Percentiles rank a stretch among this genome's conserved stretches.
These are phyloP conservation scores for Dictyostelium purpureum DNA, from an alignment of 78 protist genomes.

Conservation along the genomic window DNA sequence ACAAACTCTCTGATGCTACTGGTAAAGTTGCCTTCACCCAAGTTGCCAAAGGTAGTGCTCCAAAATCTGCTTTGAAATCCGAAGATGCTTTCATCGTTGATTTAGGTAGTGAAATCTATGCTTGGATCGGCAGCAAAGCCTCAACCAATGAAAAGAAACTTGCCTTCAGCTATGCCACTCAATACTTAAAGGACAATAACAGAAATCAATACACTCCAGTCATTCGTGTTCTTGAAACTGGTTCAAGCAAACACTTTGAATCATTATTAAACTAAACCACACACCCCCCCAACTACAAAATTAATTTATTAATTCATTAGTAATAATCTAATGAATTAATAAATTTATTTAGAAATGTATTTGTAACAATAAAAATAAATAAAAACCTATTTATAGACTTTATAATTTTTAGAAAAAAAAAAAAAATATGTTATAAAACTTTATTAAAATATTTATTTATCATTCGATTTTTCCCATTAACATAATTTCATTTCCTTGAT, in stretches of 20 bases:
- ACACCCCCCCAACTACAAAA: too few relatives aligned
- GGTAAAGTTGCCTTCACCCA: neutral
- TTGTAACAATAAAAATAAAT: neutral
- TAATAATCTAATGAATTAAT: neutral
- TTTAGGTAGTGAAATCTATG: slow-evolving; percentile 53
- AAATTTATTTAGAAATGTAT: too few relatives aligned
- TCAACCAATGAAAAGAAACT: slow-evolving; percentile 13
- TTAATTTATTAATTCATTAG: too few relatives aligned
- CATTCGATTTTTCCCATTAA: slow-evolving; percentile 29
- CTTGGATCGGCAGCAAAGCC: slow-evolving; percentile 59
- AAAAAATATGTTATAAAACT: neutral
- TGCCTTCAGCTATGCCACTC: slow-evolving; percentile 27
- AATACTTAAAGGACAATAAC: neutral
- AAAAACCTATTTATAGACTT: neutral
- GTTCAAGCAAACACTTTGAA: neutral
- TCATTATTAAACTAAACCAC: neutral
- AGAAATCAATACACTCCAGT: slow-evolving; percentile 45
- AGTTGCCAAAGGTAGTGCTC: slow-evolving; percentile 31
- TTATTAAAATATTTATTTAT: neutral
- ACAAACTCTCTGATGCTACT: slow-evolving; percentile 26
- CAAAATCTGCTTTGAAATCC: neutral
- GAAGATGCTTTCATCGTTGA: slow-evolving; percentile 72
- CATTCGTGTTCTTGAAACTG: slow-evolving; percentile 49
- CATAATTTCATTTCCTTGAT: slow-evolving; percentile 75
- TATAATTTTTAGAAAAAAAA: neutral